phyloP scores from a whole-genome alignment of 2,329 filamentous ascomycete species.

The Aspergillus novofumigatus region DNA sequence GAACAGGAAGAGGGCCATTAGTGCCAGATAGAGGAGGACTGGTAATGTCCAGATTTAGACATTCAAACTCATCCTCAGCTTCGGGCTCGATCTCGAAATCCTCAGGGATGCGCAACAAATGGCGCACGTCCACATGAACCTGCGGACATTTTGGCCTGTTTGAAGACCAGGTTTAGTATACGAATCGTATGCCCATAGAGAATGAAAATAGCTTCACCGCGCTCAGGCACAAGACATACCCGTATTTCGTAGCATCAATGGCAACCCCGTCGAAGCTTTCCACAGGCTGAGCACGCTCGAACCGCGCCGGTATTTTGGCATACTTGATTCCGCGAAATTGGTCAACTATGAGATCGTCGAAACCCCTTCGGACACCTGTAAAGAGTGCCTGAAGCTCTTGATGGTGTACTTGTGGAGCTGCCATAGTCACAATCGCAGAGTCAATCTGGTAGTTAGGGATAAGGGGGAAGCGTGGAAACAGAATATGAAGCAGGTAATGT shows the following conservation, averaged over 20 bases:
- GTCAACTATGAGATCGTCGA: slow-evolving; percentile 15
- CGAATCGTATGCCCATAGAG: background rate
- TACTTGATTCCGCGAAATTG: slow-evolving; percentile 32
- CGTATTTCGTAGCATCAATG: slow-evolving; percentile 33
- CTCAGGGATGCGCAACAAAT: slow-evolving; percentile 42
- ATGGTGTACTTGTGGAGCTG: slow-evolving; percentile 20
- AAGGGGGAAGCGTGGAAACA: background rate
- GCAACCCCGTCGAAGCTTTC: slow-evolving; percentile 21
- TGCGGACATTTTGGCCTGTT: slow-evolving; percentile 43
- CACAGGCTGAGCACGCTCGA: slow-evolving; percentile 25
- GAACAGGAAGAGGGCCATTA: slow-evolving; percentile 30
- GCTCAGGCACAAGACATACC: slow-evolving; percentile 15
- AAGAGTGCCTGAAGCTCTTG: slow-evolving; percentile 23
- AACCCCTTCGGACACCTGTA: slow-evolving; percentile 17
- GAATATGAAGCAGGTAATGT: background rate
- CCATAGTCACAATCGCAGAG: slow-evolving; percentile 12
- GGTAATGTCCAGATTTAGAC: slow-evolving; percentile 43
- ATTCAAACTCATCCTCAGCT: slow-evolving; percentile 42
- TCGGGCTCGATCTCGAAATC: slow-evolving; percentile 26
- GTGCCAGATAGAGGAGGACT: slow-evolving; percentile 15
- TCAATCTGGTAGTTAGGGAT: background rate
- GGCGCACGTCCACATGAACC: slow-evolving; percentile 37
- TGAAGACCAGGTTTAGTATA: slow-evolving; percentile 5
- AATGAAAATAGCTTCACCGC: background rate
- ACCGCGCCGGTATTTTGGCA: slow-evolving; percentile 25